A percentile compares a stretch with the other conserved stretches of the same genome.
phyloP scores from a whole-genome alignment of 2,329 filamentous ascomycete species.

The Dactylonectria macrodidyma region DNA sequence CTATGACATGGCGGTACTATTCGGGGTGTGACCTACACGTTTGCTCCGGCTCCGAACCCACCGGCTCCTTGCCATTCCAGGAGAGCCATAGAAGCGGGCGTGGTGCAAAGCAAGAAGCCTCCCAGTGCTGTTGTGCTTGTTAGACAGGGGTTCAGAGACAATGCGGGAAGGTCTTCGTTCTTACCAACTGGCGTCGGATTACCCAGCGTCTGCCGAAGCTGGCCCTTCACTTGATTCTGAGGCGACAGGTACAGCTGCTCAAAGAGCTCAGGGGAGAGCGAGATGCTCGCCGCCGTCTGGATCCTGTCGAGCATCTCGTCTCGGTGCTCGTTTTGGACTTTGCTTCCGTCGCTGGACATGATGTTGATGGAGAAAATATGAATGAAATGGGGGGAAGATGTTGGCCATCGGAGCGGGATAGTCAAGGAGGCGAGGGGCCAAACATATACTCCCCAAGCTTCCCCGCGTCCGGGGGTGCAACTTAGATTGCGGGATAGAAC shows the following conservation, averaged over 20 bases:
- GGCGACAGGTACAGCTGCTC: conserved; percentile 68
- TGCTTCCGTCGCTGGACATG: conserved; percentile 30
- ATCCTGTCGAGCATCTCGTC: conserved; percentile 43
- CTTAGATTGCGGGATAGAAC: not conserved
- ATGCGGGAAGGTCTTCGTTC: not conserved
- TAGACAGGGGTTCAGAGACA: not conserved
- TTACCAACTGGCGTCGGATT: conserved; percentile 65
- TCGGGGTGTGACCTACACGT: conserved; percentile 44
- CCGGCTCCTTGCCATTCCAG: conserved; percentile 51
- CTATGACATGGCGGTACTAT: too few species aligned
- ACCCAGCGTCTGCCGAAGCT: conserved; percentile 64
- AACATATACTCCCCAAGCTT: conserved; percentile 25
- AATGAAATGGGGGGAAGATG: not conserved
- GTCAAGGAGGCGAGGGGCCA: conserved; percentile 7
- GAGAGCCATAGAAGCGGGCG: conserved; percentile 48
- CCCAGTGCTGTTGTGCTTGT: conserved; percentile 43
- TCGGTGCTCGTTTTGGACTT: conserved; percentile 30
- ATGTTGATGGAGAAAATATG: not conserved
- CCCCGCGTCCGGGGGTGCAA: conserved; percentile 12
- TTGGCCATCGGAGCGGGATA: not conserved
- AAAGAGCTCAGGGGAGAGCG: conserved; percentile 66
- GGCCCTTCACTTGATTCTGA: conserved; percentile 60
- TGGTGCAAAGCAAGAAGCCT: conserved; percentile 50
- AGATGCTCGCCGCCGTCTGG: conserved; percentile 57
- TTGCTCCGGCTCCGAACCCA: conserved; percentile 48